Evolutionary conservation across 2,329 filamentous ascomycete genomes (phyloP).

Genomic region (Fusarium armeniacum): DNA sequence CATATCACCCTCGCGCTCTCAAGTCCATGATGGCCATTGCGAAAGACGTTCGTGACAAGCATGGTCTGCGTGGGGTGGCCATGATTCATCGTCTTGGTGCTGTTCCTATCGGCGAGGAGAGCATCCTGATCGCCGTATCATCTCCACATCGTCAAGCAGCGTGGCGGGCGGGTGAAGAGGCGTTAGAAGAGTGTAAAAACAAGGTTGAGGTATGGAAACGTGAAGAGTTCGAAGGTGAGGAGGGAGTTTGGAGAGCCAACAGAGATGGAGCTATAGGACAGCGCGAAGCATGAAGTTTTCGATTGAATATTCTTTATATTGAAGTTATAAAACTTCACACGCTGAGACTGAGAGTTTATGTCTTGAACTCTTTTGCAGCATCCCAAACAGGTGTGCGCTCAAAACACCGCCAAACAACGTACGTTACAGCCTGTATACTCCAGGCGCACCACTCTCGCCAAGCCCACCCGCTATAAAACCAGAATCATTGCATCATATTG

Average conservation of each 20-base stretch:
- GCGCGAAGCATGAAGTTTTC: conserved; percentile 47
- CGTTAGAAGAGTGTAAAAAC: conserved; percentile 87
- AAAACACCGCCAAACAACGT: conserved; percentile 13
- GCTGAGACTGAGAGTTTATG: conserved; percentile 14
- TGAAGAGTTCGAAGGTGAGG: conserved; percentile 85
- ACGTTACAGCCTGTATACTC: conserved; percentile 14
- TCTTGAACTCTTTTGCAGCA: conserved; percentile 1
- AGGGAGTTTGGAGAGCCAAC: conserved; percentile 90
- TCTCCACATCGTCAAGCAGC: conserved; percentile 85
- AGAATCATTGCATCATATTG: conserved; percentile 1
- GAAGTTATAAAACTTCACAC: conserved; percentile 11
- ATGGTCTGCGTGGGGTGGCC: conserved; percentile 78
- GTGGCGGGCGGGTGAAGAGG: conserved; percentile 90
- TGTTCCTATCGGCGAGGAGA: conserved; percentile 93
- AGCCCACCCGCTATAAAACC: conserved; percentile 19
- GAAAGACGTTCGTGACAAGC: conserved; percentile 67
- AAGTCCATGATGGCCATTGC: conserved; percentile 77
- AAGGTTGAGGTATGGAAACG: conserved; percentile 96
- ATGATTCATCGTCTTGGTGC: conserved; percentile 88
- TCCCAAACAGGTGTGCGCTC: conserved; percentile 1
- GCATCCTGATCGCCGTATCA: conserved; percentile 89
- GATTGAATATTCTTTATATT: conserved; percentile 4
- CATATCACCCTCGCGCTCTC: conserved; percentile 79
- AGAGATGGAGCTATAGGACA: conserved; percentile 76
- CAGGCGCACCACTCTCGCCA: conserved; percentile 14